These are phyloP conservation scores for Hypoxylon cercidicola DNA, from an alignment of 495 filamentous ascomycete species.

Conservation along the genomic window DNA sequence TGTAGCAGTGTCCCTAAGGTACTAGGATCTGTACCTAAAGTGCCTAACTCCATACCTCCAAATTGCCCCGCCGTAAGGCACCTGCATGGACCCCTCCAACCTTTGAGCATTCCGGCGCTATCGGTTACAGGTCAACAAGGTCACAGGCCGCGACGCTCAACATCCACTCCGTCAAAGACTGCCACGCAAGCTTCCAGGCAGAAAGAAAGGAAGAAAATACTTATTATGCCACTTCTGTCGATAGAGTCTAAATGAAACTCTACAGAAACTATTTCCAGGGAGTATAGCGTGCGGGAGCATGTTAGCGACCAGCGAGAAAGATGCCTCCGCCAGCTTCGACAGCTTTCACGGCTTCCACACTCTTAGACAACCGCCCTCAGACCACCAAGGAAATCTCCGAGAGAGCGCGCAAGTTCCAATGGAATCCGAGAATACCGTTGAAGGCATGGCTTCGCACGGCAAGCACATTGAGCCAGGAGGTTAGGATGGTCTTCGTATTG, in stretches of 20 bases:
- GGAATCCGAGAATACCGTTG: conserved; percentile 75
- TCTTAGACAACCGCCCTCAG: conserved; percentile 61
- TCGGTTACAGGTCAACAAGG: conserved; percentile 1
- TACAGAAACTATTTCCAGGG: background rate
- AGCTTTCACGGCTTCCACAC: background rate
- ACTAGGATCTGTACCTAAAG: too few species aligned
- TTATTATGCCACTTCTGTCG: conserved; percentile 12
- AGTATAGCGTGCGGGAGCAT: conserved; percentile 3
- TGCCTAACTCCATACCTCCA: too few species aligned
- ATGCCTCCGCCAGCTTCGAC: conserved; percentile 24
- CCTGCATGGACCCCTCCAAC: conserved; percentile 8
- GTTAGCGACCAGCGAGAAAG: conserved; percentile 10
- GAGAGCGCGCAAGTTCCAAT: conserved; percentile 79
- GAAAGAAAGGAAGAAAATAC: conserved; percentile 5
- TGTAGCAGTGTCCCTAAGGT: too few species aligned
- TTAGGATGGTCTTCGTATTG: conserved; percentile 44
- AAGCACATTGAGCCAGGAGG: conserved; percentile 81
- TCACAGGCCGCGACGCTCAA: conserved; percentile 16
- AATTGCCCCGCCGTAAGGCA: conserved; percentile 12
- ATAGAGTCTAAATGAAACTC: conserved; percentile 26
- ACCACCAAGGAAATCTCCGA: conserved; percentile 76
- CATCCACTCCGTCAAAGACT: conserved; percentile 2
- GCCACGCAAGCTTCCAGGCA: conserved; percentile 18
- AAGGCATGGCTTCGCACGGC: conserved; percentile 86
- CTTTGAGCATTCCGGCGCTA: background rate